Base-by-base conservation (phyloP, 768 basidiomycete species). In the Gelatoporia subvermispora region DNA sequence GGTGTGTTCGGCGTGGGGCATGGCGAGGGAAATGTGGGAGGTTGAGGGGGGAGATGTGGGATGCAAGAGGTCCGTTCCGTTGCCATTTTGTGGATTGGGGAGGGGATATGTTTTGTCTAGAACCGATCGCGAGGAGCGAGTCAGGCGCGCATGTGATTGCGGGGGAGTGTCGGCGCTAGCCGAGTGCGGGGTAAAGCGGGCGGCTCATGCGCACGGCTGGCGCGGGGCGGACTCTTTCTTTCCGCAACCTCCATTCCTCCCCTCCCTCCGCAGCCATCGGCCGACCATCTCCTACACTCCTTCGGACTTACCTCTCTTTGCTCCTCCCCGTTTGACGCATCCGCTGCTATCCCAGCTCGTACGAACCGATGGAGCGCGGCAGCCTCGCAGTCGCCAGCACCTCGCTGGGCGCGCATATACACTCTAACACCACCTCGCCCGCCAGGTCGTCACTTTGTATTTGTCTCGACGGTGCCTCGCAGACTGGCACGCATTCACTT, bases 1-100 rank as follows among this genome's bases (percentile, higher is more conserved):
- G 41, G 76, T 72, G 68, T 77, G 76, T 70, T 90, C 87, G 65
- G 67, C 66, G 58, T 40, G 58, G 11, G 81, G 69, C 85, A 88
- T 88, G 53, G 45, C 45, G 35, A 31, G 18, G 9, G 31, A 20
- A 11, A 28, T 37, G 37, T 35, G 41, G n/a, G 47, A 21, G 41
- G 23, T 31, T 44, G 46, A 43, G 35, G 44, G 21, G 41, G 52
- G 41, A 47, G 45, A 21, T 49, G 35, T 48, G 51, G 34, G 36
- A 28, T n/a, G 40, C 21, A 31, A 34, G 18, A 43, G 39, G 35
- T 11, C 7, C 28, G 28, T 31, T 31, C 28, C 7, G 53, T 48
- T 65, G 63, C 62, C 31, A 41, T 42, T 23, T 31, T 51, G 49
- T 21, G 38, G 35, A 42, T 42, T 41, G 21, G 34, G 48, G 51